Base-by-base conservation (phyloP, 176 grass and related monocot genomes). In the Phragmites australis region DNA sequence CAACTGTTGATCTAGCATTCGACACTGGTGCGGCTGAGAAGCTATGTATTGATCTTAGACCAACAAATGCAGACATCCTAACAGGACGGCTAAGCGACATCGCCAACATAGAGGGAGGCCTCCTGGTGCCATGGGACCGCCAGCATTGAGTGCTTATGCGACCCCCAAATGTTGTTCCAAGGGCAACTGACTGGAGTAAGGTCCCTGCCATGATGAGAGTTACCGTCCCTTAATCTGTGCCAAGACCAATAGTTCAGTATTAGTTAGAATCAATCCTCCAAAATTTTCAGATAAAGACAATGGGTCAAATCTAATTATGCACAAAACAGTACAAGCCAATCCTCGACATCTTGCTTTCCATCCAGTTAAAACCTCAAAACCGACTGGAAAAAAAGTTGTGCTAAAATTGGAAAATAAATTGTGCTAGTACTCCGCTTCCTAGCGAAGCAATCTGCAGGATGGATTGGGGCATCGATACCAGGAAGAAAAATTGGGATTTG, bases 1-100 rank as follows among this genome's bases (percentile, higher is more conserved):
- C 71, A 62, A 86, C 83, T 27, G 89, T 49, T 0, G 76, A 88
- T 74, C 76, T 70, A 15, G 88, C 78, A 80, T 77, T 82, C 43
- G 72, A 75, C 5, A 30, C 64, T 9, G 70, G 66, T 60, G 58
- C 75, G 21, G 74, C 63, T 1, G 80, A 53, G 42, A 91, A 91
- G 70, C 78, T 88, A 63, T 88, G 70, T 37, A 65, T 85, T 17
- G 73, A 86, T 84, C 88, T 63, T 78, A 91, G 74, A 45, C 88
- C 92, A 13, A 76, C 71, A 84, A 91, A 94, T 45, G 83, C 80
- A 21, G 83, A 77, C 92, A 94, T 79, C 70, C 70, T 93, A 48
- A 88, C 61, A 23, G 91, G 77, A 18, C 54, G 61, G 70, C 73
- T 79, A 34, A 66, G 76, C 11, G 64, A 30, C 54, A 81, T 71